Evolutionary conservation across 2,329 filamentous ascomycete genomes (phyloP), one percentile per base, ranked within the genome.

Genomic region (Aspergillus sp.): DNA sequence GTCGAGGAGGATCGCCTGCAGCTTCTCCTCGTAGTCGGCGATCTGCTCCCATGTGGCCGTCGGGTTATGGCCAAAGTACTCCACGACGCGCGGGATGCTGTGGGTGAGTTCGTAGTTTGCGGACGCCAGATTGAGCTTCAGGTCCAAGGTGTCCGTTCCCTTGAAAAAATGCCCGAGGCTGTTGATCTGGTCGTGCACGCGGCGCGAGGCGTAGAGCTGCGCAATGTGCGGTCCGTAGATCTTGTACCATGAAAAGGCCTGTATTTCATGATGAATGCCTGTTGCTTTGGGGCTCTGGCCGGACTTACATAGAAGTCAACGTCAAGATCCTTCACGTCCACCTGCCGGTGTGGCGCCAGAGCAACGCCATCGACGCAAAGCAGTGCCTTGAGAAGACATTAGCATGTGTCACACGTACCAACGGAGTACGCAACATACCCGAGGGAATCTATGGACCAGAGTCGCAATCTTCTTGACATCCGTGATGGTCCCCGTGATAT

Each of bases 181-280:
- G 4, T 59, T 59, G 34, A 86, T 63, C 29, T 68, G 55, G 11
- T 68, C 48, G 38, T 80, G 75, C 0, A 74, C 76, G 0, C 56
- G 48, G 4, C 64, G 63, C 15, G 74, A 74, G 4, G 72, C 80
- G 49, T 85, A 89, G 1, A 89, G 62, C 41, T 80, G 72, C 0
- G 81, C 70, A 1, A 86, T 67, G 44, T 88, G 83, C 1, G 83
- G 82, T 0, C 82, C 83, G 49, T 82, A 88, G 2, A 86, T 74
- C 54, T 89, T 89, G 60, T 88, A 88, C 82, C 82, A 88, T 0
- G 71, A 78, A 51, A 88, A 85, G n/a, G 69, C 61, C 50, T 54
- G 19, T 14, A 2, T 24, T 11, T 10, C 13, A 22, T n/a, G 14
- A 15, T 16, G 14, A 15, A 8, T 49, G 2, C 3, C 13, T 30